Evolutionary conservation across 305 asterid genomes (phyloP).

Genomic region (Plantago coronopus): DNA sequence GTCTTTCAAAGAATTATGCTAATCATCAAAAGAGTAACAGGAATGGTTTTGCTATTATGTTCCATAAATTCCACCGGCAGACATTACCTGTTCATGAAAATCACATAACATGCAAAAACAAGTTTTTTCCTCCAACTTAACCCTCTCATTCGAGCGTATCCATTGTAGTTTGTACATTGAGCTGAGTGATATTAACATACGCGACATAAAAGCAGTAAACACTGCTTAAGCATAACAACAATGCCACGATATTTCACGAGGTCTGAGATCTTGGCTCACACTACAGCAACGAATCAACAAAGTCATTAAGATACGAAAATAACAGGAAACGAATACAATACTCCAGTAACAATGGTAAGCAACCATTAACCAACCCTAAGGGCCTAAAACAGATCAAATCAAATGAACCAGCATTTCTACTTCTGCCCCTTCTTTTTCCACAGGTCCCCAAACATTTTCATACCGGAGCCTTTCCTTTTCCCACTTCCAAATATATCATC

Average conservation of each 20-base stretch:
- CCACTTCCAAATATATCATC: slow-evolving; percentile 58
- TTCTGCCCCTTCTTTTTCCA: slow-evolving; percentile 89
- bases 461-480: slow-evolving; percentile 71
- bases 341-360: slow-evolving; percentile 39
- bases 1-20: too few species aligned
- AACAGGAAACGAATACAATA: slow-evolving; percentile 9
- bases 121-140: too few species aligned
- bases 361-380: slow-evolving; percentile 25
- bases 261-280: slow-evolving; percentile 10
- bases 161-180: too few species aligned
- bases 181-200: too few species aligned
- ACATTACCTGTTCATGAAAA: too few species aligned
- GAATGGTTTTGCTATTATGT: too few species aligned
- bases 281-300: slow-evolving; percentile 16
- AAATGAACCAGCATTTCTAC: slow-evolving; percentile 25
- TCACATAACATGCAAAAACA: too few species aligned
- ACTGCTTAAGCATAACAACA: background rate
- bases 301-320: slow-evolving; percentile 8
- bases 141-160: too few species aligned
- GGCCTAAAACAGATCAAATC: slow-evolving; percentile 19
- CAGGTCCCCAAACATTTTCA: slow-evolving; percentile 76
- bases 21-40: too few species aligned
- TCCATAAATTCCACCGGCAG: too few species aligned
- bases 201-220: background rate
- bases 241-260: slow-evolving; percentile 2